Conservation (phyloP, 257 asterid species). For the Nemophila menziesii region DNA sequence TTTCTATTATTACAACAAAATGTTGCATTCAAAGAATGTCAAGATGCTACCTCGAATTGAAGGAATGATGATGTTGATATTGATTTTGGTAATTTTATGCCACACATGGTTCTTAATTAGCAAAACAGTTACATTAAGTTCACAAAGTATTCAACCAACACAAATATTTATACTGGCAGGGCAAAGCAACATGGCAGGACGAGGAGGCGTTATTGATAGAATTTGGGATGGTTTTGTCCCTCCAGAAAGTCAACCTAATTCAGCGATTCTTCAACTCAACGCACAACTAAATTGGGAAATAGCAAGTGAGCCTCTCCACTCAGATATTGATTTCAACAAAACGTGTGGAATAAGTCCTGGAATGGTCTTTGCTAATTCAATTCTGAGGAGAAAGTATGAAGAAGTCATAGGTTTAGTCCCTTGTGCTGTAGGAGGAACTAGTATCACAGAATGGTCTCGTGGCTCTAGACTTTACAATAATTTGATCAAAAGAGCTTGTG, state of each 20-base stretch:
- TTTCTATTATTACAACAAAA: no score
- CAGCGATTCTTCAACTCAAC: slow-evolving; percentile 13
- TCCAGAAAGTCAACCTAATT: slow-evolving; percentile 11
- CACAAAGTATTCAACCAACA: not conserved
- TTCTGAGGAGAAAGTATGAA: slow-evolving; percentile 8
- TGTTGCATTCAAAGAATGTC: no score
- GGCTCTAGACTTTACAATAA: slow-evolving; percentile 10
- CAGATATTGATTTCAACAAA: slow-evolving; percentile 14
- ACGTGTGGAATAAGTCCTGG: slow-evolving; percentile 41
- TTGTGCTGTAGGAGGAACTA: slow-evolving; percentile 31
- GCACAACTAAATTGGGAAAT: slow-evolving; percentile 14
- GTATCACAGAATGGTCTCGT: slow-evolving; percentile 19
- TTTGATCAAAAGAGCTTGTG: slow-evolving; percentile 17
- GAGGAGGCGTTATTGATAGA: slow-evolving; percentile 17
- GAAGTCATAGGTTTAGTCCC: slow-evolving; percentile 29
- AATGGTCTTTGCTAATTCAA: slow-evolving; percentile 28
- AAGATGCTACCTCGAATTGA: no score
- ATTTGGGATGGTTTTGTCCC: slow-evolving; percentile 24
- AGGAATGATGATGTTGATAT: no score
- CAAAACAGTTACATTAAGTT: no score
- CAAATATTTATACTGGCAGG: slow-evolving; percentile 31
- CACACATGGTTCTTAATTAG: no score
- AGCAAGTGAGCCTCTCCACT: slow-evolving; percentile 35
- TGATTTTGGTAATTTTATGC: no score
- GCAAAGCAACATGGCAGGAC: slow-evolving; percentile 42